phyloP scores from a whole-genome alignment of 805 yeast species.

The Kodamaea kakaduensis region DNA sequence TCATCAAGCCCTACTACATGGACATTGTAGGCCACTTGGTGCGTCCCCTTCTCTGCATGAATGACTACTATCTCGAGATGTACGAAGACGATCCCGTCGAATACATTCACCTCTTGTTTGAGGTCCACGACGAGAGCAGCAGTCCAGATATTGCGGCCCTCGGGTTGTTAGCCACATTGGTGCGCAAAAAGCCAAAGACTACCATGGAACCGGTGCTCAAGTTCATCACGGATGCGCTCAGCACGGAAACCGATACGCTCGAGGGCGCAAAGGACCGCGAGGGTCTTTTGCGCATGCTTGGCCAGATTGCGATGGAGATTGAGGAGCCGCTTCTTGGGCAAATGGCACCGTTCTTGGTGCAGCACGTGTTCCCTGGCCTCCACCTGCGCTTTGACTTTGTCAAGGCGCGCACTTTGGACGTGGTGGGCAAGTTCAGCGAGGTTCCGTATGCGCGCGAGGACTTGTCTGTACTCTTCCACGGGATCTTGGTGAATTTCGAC shows the following conservation, averaged over 20 bases:
- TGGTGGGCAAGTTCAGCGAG: constrained; percentile 60
- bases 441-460: constrained; percentile 43
- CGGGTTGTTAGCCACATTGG: constrained; percentile 66
- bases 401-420: constrained; percentile 70
- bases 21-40: constrained; percentile 66
- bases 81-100: constrained; percentile 88
- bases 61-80: constrained; percentile 60
- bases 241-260: constrained; percentile 32
- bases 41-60: constrained; percentile 71
- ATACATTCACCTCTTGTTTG: constrained; percentile 68
- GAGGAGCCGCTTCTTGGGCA: constrained; percentile 56
- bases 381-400: constrained; percentile 59
- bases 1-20: constrained; percentile 61
- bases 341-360: constrained; percentile 64
- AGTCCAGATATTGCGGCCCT: constrained; percentile 81
- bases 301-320: constrained; percentile 62
- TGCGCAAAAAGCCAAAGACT: constrained; percentile 58
- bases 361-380: constrained; percentile 70
- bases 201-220: constrained; percentile 59
- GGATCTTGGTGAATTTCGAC: constrained; percentile 30
- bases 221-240: constrained; percentile 52
- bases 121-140: constrained; percentile 48
- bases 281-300: constrained; percentile 75
- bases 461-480: constrained; percentile 27
- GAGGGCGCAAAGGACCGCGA: constrained; percentile 62